phyloP scores from a whole-genome alignment of 2,329 filamentous ascomycete genomes.

The Periconia sp. region DNA sequence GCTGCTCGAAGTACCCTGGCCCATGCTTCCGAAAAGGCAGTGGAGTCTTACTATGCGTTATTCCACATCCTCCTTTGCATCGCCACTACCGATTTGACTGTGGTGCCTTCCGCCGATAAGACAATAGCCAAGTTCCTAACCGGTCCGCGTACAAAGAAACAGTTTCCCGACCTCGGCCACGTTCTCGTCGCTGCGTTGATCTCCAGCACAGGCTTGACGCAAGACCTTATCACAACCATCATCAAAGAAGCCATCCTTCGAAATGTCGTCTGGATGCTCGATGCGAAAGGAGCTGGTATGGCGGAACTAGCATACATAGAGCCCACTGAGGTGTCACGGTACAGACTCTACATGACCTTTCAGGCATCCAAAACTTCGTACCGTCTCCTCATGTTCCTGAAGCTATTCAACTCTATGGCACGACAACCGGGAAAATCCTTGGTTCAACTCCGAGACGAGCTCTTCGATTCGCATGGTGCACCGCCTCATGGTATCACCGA shows the following conservation, averaged over 20 bases:
- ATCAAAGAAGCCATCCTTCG: conserved; percentile 54
- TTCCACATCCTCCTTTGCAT: conserved; percentile 56
- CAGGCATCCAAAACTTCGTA: conserved; percentile 51
- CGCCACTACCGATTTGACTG: conserved; percentile 39
- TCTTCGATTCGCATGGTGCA: conserved; percentile 52
- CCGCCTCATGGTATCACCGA: conserved; percentile 47
- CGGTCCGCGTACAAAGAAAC: conserved; percentile 45
- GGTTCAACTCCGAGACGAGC: conserved; percentile 45
- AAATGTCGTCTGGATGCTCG: conserved; percentile 57
- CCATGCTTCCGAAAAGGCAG: conserved; percentile 56
- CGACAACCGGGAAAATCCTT: conserved; percentile 43
- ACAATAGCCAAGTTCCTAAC: conserved; percentile 43
- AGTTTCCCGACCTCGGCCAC: conserved; percentile 53
- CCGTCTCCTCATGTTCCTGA: conserved; percentile 56
- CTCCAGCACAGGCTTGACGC: conserved; percentile 46
- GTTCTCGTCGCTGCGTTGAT: conserved; percentile 53
- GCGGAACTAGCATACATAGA: conserved; percentile 54
- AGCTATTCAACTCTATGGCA: conserved; percentile 52
- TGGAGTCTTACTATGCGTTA: conserved; percentile 56
- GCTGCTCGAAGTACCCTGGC: conserved; percentile 44
- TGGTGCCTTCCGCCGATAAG: conserved; percentile 46
- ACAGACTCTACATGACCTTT: conserved; percentile 53
- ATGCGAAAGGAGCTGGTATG: conserved; percentile 35
- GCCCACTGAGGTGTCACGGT: conserved; percentile 43
- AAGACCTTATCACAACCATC: conserved; percentile 45